Percentiles rank a stretch among this genome's conserved stretches.
Conservation (phyloP, 2,329 filamentous ascomycete genomes). For the Cercospora sesami region DNA sequence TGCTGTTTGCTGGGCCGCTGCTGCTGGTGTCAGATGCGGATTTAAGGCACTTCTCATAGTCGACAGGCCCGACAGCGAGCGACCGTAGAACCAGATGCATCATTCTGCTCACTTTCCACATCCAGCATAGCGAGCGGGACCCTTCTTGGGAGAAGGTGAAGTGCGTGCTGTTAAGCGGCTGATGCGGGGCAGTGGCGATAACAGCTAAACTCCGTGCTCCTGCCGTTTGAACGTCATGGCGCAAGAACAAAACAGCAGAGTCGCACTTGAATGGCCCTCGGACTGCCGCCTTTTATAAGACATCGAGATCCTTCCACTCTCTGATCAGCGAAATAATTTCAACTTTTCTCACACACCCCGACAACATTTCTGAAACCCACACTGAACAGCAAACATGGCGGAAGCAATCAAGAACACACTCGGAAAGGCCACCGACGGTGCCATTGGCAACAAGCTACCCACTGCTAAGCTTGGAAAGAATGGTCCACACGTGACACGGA, state of each 20-base stretch:
- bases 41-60: not conserved
- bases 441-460: conserved; percentile 39
- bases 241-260: not conserved
- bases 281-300: not conserved
- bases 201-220: not conserved
- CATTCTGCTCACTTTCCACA: not conserved
- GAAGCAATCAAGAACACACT: conserved; percentile 27
- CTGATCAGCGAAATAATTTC: not conserved
- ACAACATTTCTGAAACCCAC: not conserved
- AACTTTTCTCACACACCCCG: not conserved
- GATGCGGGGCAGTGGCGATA: not conserved
- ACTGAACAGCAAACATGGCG: conserved; percentile 11
- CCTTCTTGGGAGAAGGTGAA: not conserved
- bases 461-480: conserved; percentile 54
- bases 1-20: not conserved
- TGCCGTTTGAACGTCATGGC: not conserved
- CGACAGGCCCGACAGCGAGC: not conserved
- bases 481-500: conserved; percentile 52
- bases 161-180: not conserved
- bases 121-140: not conserved
- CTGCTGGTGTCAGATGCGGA: not conserved
- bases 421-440: conserved; percentile 29
- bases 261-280: not conserved
- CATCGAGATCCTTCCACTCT: not conserved
- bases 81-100: not conserved